Evolutionary conservation across 2,329 filamentous ascomycete genomes (phyloP), one percentile per base, ranked within the genome.

Genomic region (Pseudocercospora crystallina): DNA sequence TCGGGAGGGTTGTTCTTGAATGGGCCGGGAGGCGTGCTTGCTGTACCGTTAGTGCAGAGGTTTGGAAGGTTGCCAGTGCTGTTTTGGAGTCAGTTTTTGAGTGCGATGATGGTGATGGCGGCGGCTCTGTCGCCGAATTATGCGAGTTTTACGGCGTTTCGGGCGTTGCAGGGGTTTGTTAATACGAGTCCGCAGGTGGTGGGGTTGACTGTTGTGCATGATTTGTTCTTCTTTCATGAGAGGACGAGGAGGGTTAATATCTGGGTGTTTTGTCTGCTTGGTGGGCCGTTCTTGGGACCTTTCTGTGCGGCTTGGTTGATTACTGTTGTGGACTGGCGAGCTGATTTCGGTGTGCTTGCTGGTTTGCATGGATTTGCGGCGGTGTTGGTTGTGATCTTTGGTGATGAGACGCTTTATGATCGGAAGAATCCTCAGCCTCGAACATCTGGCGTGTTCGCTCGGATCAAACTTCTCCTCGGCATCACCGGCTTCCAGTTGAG

Each of bases 51-150:
- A 0, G 62, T 69, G 5, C 69, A 67, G 11, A 76, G 72, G 54
- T 73, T 74, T 53, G 74, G 74, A 3, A 72, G 74, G 15, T 64
- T 71, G 5, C 73, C 74, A 0, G 67, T 76, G 4, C 63, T 75
- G 10, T 73, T 75, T 59, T 70, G 65, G 57, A 11, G 40, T 72
- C 2, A 43, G 4, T 49, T 71, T 1, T 66, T 62, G 8, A 74
- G 71, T 0, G 66, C 69, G 2, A 64, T 68, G n/a, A n/a, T n/a
- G n/a, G n/a, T n/a, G n/a, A n/a, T n/a, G n/a, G n/a, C n/a, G 71
- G 72, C 65, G 72, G 65, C 43, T 68, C 70, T 7, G 69, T 57
- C 7, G 66, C 73, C 1, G 3, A 64, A 50, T 1, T 74, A 73
- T 48, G 61, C 71, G 17, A 65, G 62, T 0, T 75, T 71, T 56